phyloP scores from a whole-genome alignment of 257 asterid species.

The Solanum infundibuliforme region DNA sequence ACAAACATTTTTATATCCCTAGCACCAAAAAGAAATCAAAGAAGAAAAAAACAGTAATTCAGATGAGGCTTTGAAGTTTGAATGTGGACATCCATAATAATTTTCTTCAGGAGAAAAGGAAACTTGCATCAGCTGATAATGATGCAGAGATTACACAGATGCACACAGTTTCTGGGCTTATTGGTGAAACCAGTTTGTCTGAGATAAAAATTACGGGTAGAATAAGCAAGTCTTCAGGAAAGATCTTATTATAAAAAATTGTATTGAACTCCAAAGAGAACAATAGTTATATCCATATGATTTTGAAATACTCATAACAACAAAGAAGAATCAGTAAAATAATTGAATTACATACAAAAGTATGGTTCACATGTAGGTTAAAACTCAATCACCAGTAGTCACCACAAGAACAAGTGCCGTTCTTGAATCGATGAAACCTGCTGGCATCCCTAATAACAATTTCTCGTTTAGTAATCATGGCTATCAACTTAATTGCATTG shows the following conservation, averaged over 20 bases:
- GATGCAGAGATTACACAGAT: not conserved
- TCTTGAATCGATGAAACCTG: slow-evolving; percentile 69
- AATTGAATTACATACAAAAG: not conserved
- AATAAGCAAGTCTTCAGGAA: not conserved
- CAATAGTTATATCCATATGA: not conserved
- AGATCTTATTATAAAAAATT: not conserved
- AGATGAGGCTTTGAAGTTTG: not conserved
- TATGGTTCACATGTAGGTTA: not conserved
- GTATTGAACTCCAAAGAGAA: not conserved
- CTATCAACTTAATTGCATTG: slow-evolving; percentile 45
- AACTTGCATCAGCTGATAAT: not conserved
- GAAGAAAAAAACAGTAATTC: not conserved
- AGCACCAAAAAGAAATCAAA: not conserved
- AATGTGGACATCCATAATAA: not conserved
- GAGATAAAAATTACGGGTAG: not conserved
- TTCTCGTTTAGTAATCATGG: slow-evolving; percentile 39
- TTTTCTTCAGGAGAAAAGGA: not conserved
- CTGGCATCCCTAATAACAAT: slow-evolving; percentile 69
- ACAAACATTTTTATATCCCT: not conserved
- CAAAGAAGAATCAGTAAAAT: not conserved
- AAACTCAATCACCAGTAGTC: slow-evolving; percentile 62
- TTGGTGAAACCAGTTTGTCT: not conserved
- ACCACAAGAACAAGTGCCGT: slow-evolving; percentile 69
- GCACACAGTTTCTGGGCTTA: not conserved
- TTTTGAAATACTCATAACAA: not conserved